Evolutionary conservation across 2,329 filamentous ascomycete genomes (phyloP).

Genomic region (Tolypocladium cylindrosporum): DNA sequence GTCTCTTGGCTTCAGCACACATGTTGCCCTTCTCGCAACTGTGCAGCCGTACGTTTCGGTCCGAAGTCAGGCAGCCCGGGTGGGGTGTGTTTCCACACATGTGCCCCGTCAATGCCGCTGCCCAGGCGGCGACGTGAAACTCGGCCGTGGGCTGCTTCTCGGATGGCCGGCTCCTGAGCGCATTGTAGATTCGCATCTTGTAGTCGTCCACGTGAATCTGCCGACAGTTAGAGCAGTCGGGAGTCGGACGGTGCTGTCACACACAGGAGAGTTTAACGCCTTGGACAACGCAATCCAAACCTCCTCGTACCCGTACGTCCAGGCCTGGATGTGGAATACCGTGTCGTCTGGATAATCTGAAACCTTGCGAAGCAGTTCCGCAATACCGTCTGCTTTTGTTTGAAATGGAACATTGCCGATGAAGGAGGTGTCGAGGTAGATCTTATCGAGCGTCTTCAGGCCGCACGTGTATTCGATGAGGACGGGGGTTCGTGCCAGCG

Average conservation of each 20-base stretch:
- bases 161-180: constrained; percentile 39
- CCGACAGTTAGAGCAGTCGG: constrained; percentile 3
- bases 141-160: constrained; percentile 28
- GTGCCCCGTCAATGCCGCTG: constrained; percentile 61
- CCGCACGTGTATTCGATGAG: constrained; percentile 65
- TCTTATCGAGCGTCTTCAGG: constrained; percentile 59
- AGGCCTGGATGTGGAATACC: constrained; percentile 73
- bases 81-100: constrained; percentile 62
- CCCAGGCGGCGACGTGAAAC: constrained; percentile 43
- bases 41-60: constrained; percentile 59
- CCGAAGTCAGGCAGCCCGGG: constrained; percentile 60
- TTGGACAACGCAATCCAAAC: constrained; percentile 77
- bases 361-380: constrained; percentile 63
- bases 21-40: constrained; percentile 71
- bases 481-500: constrained; percentile 58
- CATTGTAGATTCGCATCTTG: constrained; percentile 61
- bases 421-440: constrained; percentile 88
- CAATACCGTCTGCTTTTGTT: constrained; percentile 63
- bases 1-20: constrained; percentile 38
- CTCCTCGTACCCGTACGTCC: constrained; percentile 87
- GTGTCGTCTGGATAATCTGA: constrained; percentile 60
- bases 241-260: neutral
- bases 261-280: constrained; percentile 53
- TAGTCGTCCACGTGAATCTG: constrained; percentile 78
- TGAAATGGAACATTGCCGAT: constrained; percentile 36